Conservation (phyloP, 1,284 basidiomycete species). For the Pseudozyma pruni region DNA sequence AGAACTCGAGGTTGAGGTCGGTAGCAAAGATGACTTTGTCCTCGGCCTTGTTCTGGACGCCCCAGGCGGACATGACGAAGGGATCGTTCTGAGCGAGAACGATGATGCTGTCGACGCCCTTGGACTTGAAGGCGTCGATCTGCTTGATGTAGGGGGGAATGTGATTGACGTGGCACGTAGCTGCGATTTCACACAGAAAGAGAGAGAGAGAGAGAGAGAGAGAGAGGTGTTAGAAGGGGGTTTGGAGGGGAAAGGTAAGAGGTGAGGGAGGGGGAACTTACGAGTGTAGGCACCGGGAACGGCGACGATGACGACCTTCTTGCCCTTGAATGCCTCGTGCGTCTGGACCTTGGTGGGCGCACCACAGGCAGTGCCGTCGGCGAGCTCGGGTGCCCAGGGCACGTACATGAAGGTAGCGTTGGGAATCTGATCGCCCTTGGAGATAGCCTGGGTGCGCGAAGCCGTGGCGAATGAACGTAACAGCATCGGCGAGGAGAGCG, state of each 20-base stretch:
- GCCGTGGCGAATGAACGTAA: slow-evolving; percentile 14
- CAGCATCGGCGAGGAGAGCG: not conserved
- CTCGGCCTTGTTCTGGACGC: slow-evolving; percentile 75
- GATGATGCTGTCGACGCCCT: slow-evolving; percentile 77
- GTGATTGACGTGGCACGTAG: slow-evolving; percentile 66
- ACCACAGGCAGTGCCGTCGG: slow-evolving; percentile 70
- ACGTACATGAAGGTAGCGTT: slow-evolving; percentile 75
- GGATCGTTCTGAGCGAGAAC: slow-evolving; percentile 66
- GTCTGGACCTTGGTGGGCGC: slow-evolving; percentile 70
- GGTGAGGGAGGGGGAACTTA: slow-evolving; percentile 13
- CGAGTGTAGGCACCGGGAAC: slow-evolving; percentile 76
- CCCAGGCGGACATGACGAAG: slow-evolving; percentile 74
- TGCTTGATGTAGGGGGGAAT: slow-evolving; percentile 78
- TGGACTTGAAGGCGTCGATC: slow-evolving; percentile 77
- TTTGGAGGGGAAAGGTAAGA: not conserved
- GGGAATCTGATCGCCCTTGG: slow-evolving; percentile 75
- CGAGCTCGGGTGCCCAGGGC: slow-evolving; percentile 76
- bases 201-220: not conserved
- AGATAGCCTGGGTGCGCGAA: slow-evolving; percentile 33
- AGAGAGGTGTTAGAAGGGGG: not conserved
- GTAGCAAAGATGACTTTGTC: slow-evolving; percentile 79
- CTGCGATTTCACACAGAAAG: slow-evolving; percentile 1
- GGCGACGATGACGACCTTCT: slow-evolving; percentile 82
- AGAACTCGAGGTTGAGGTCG: slow-evolving; percentile 77
- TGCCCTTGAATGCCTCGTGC: slow-evolving; percentile 78